Evolutionary conservation across 495 filamentous ascomycete species (phyloP).

Genomic region (Aspergillus cristatus): DNA sequence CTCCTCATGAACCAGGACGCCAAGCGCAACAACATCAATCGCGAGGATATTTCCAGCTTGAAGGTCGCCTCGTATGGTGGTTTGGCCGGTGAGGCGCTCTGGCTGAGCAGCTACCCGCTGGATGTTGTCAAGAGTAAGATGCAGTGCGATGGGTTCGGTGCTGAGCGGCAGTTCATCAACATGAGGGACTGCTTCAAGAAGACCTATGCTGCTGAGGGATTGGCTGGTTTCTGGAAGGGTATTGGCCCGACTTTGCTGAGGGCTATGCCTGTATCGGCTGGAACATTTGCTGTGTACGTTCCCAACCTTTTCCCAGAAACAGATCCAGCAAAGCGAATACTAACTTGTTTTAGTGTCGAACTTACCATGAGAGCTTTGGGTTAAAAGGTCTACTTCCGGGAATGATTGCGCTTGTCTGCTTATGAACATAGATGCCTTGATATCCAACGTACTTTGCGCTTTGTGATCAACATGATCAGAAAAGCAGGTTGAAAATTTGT

Average conservation of each 20-base stretch:
- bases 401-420: slow-evolving; percentile 9
- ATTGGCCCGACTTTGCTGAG: slow-evolving; percentile 87
- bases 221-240: slow-evolving; percentile 90
- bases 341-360: slow-evolving; percentile 27
- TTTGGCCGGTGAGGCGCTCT: slow-evolving; percentile 85
- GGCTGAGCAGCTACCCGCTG: slow-evolving; percentile 87
- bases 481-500: slow-evolving; percentile 16
- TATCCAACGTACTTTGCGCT: slow-evolving; percentile 17
- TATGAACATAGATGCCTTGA: slow-evolving; percentile 16
- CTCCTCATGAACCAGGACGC: slow-evolving; percentile 90
- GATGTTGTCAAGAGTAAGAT: slow-evolving; percentile 99
- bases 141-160: slow-evolving; percentile 89
- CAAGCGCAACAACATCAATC: slow-evolving; percentile 57
- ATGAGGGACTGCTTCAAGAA: slow-evolving; percentile 89
- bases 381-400: slow-evolving; percentile 13
- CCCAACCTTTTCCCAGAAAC: slow-evolving; percentile 1
- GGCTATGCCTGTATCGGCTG: slow-evolving; percentile 95
- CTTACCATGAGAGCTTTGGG: slow-evolving; percentile 38
- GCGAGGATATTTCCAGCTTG: slow-evolving; percentile 67
- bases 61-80: slow-evolving; percentile 92
- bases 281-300: slow-evolving; percentile 78
- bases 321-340: slow-evolving; percentile 1
- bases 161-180: slow-evolving; percentile 56
- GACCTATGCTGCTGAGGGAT: slow-evolving; percentile 68
- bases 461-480: slow-evolving; percentile 9